A percentile compares a stretch with the other conserved stretches of the same genome.
Conservation (phyloP, 1,139 yeast species). For the Zhuliangozyma parablackwelliae region DNA sequence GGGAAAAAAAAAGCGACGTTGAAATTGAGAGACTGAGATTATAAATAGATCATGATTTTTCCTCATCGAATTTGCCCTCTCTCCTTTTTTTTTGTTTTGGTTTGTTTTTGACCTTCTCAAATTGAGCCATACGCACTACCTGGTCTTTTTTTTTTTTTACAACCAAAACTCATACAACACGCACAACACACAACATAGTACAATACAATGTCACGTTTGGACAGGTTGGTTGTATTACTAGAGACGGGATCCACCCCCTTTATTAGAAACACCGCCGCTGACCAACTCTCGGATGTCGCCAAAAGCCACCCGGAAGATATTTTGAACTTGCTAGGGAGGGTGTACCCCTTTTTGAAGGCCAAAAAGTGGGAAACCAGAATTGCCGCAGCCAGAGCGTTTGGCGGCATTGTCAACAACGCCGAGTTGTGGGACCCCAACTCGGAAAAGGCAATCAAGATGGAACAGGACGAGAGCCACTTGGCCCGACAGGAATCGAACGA, state of each 20-base stretch:
- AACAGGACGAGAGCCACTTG: conserved; percentile 11
- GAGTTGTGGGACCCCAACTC: conserved; percentile 81
- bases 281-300: conserved; percentile 91
- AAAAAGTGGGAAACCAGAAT: conserved; percentile 94
- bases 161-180: conserved; percentile 1
- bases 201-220: conserved; percentile 48
- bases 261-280: conserved; percentile 95
- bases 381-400: conserved; percentile 92
- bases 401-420: conserved; percentile 83
- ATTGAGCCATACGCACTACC: no score
- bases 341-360: conserved; percentile 81
- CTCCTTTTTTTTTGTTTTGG: neutral
- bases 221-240: conserved; percentile 69
- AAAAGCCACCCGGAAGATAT: conserved; percentile 93
- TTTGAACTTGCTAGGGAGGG: conserved; percentile 76
- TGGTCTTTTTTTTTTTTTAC: conserved; percentile 1
- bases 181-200: neutral
- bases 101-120: no score
- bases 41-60: neutral
- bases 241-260: conserved; percentile 96
- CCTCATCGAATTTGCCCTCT: neutral
- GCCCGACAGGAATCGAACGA: conserved; percentile 20
- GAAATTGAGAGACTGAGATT: no score
- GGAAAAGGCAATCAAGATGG: conserved; percentile 21
- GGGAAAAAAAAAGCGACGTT: no score